Base-by-base conservation (phyloP, 2,329 filamentous ascomycete genomes). In the Knoxdaviesia proteae region DNA sequence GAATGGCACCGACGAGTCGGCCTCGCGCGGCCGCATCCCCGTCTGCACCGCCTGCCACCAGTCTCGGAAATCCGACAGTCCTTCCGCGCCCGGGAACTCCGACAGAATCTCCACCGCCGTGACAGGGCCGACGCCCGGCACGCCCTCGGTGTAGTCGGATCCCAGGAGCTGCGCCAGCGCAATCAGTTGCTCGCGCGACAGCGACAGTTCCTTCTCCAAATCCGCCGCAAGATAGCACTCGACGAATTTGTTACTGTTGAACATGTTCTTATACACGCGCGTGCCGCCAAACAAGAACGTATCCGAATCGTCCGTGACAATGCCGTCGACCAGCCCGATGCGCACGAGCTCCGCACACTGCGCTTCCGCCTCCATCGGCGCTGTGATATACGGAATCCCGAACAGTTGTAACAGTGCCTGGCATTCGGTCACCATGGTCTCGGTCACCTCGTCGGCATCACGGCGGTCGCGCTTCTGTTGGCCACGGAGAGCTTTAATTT, bases 251-350 rank as follows among this genome's bases (percentile, higher is more conserved):
- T 90, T 90, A 52, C 84, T 80, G 59, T 94, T 98, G 67, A 98
- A 98, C 86, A 98, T 93, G 64, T 98, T 98, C 59, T 98, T 98
- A 68, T 98, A 98, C 29, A 98, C 81, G 11, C 88, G 71, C 0
- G 86, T 98, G 35, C 90, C 92, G 11, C 90, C 92, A 57, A 98
- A 98, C 1, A 98, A 71, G 54, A 98, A 98, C 1, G 80, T 92
- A 63, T 98, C 90, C 3, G 82, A 92, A 56, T 98, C 90, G 53
- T 98, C 90, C 0, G 92, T 98, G 32, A 98, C 87, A 47, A 98
- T 94, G 8, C 92, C 90, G 56, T 98, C 92, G 6, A 98, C 92
- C 0, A 96, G 73, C 0, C 84, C 84, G 0, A 96, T 65, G 0
- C 62, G 63, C 1, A 98, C 87, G 4, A 98, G 72, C 59, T 94